Percentiles rank a stretch among this genome's conserved stretches.
Evolutionary conservation across 768 basidiomycete species (phyloP).

Genomic region (Gyrodon lividus): DNA sequence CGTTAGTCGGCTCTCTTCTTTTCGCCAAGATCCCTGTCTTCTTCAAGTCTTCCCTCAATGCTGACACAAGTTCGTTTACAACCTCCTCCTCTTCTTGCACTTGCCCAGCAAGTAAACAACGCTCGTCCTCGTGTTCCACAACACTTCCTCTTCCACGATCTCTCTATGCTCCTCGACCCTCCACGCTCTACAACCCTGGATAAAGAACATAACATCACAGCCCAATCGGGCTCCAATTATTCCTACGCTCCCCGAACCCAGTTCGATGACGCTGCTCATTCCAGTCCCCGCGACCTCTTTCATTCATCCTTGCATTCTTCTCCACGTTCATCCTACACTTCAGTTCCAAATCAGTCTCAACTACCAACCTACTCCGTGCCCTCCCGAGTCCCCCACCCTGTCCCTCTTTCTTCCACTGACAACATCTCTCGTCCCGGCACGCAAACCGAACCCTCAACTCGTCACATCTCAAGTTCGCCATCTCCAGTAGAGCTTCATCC

Average conservation of each 20-base stretch:
- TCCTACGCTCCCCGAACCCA: constrained; percentile 32
- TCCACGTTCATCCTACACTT: constrained; percentile 12
- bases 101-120: not conserved
- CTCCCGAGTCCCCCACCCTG: constrained; percentile 19
- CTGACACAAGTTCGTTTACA: constrained; percentile 28
- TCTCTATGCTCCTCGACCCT: constrained; percentile 22
- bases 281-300: constrained; percentile 35
- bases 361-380: constrained; percentile 17
- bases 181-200: constrained; percentile 36
- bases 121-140: constrained; percentile 14
- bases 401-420: constrained; percentile 6
- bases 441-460: not conserved
- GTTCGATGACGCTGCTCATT: constrained; percentile 32
- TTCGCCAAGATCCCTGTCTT: constrained; percentile 8
- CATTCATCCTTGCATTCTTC: constrained; percentile 19
- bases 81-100: constrained; percentile 24
- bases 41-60: constrained; percentile 18
- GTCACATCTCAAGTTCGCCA: constrained; percentile 41
- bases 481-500: constrained; percentile 43
- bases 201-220: constrained; percentile 30
- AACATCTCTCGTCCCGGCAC: not conserved
- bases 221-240: constrained; percentile 36
- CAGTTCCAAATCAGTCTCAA: constrained; percentile 16
- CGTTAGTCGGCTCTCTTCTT: constrained; percentile 13
- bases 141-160: constrained; percentile 22